Evolutionary conservation across 257 asterid genomes (phyloP).

Genomic region (Thymus mandschuricus): DNA sequence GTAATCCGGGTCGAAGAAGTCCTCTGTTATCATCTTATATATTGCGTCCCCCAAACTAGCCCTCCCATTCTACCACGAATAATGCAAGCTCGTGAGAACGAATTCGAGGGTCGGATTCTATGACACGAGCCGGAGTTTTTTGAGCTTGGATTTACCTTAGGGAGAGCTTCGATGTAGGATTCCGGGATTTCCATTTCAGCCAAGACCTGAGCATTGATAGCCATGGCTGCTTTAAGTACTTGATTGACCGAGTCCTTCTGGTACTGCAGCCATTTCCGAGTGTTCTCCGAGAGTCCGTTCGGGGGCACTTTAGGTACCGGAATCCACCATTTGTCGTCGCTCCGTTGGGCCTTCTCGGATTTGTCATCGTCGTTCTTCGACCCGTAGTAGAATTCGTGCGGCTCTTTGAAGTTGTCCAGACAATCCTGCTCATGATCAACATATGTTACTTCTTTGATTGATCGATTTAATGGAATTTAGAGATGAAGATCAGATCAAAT

Average conservation of each 20-base stretch:
- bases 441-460: not conserved
- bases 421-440: slow-evolving; percentile 41
- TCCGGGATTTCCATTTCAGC: slow-evolving; percentile 68
- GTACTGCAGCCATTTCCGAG: slow-evolving; percentile 56
- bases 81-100: not conserved
- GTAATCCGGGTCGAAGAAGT: slow-evolving; percentile 65
- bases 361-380: slow-evolving; percentile 48
- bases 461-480: not conserved
- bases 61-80: slow-evolving; percentile 55
- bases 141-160: slow-evolving; percentile 42
- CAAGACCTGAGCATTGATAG: slow-evolving; percentile 63
- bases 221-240: slow-evolving; percentile 76
- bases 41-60: slow-evolving; percentile 70
- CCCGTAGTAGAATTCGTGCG: slow-evolving; percentile 53
- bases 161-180: slow-evolving; percentile 58
- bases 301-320: slow-evolving; percentile 67
- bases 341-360: slow-evolving; percentile 31
- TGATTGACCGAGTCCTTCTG: slow-evolving; percentile 69
- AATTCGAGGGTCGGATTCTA: not conserved
- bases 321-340: slow-evolving; percentile 69
- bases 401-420: slow-evolving; percentile 63
- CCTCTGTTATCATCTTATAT: slow-evolving; percentile 72
- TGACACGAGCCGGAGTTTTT: no score
- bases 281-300: slow-evolving; percentile 48
- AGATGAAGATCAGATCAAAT: slow-evolving; percentile 19